Conservation (phyloP, 1,284 basidiomycete genomes). For the Phaffia rhodozyma region DNA sequence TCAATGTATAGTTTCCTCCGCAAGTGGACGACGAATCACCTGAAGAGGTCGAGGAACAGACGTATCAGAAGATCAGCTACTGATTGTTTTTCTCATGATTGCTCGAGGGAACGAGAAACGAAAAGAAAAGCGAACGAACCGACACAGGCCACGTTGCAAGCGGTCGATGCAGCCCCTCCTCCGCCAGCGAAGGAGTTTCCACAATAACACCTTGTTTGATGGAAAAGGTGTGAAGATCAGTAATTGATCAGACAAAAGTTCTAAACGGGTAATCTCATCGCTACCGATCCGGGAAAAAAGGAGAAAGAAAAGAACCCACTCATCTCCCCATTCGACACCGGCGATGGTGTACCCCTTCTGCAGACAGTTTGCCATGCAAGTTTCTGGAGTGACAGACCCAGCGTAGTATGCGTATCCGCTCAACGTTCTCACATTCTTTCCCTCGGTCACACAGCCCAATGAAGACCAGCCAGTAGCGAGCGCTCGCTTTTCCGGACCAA, state of each 20-base stretch:
- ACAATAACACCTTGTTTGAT: conserved; percentile 25
- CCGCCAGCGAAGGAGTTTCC: conserved; percentile 21
- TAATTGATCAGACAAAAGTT: not conserved
- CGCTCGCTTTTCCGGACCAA: conserved; percentile 25
- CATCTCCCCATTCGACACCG: conserved; percentile 27
- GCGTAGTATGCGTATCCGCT: conserved; percentile 27
- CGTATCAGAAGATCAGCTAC: too few relatives aligned
- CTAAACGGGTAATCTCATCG: not conserved
- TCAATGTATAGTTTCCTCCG: conserved; percentile 13
- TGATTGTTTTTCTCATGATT: too few relatives aligned
- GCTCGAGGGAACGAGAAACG: too few relatives aligned
- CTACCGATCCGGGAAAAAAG: too few relatives aligned
- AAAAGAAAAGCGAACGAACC: conserved; percentile 4
- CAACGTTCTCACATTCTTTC: conserved; percentile 28
- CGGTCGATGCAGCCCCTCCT: conserved; percentile 19
- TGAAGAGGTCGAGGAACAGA: not conserved
- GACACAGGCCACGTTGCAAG: conserved; percentile 18
- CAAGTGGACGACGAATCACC: conserved; percentile 4
- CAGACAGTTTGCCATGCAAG: conserved; percentile 30
- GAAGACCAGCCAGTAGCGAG: conserved; percentile 32
- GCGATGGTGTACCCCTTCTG: conserved; percentile 30
- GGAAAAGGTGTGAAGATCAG: not conserved
- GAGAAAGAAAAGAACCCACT: not conserved
- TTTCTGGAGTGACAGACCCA: conserved; percentile 23
- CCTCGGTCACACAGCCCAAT: conserved; percentile 33